Conservation (phyloP, 805 yeast genomes). For the Ogataea chonburiensis region DNA sequence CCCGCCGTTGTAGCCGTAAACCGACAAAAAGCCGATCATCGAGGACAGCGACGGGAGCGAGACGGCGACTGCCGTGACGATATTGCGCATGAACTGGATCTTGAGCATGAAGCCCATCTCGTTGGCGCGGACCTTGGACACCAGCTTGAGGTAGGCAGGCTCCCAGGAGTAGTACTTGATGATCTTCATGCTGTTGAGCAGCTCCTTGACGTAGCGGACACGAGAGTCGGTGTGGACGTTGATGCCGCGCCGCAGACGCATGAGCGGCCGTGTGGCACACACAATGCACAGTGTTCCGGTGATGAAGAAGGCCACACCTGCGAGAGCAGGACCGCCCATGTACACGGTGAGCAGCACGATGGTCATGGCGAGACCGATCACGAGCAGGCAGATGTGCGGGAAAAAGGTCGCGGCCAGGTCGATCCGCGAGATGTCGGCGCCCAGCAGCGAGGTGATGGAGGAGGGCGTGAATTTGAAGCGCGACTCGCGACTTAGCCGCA, state of each 20-base stretch:
- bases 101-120: slow-evolving; percentile 63
- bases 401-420: slow-evolving; percentile 74
- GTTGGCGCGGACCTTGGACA: slow-evolving; percentile 51
- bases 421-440: slow-evolving; percentile 78
- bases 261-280: slow-evolving; percentile 48
- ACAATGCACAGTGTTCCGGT: slow-evolving; percentile 51
- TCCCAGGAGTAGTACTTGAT: slow-evolving; percentile 94
- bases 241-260: slow-evolving; percentile 55
- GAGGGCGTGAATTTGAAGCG: slow-evolving; percentile 63
- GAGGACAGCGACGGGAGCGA: slow-evolving; percentile 72
- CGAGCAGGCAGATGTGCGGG: slow-evolving; percentile 62
- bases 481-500: slow-evolving; percentile 56
- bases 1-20: slow-evolving; percentile 37
- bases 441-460: slow-evolving; percentile 71
- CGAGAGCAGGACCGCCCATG: slow-evolving; percentile 70
- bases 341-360: slow-evolving; percentile 62
- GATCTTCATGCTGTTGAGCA: slow-evolving; percentile 71
- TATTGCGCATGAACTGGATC: slow-evolving; percentile 64
- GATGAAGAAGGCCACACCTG: slow-evolving; percentile 60
- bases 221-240: slow-evolving; percentile 71
- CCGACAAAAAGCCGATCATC: slow-evolving; percentile 50
- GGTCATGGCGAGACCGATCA: slow-evolving; percentile 60
- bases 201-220: slow-evolving; percentile 73
- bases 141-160: slow-evolving; percentile 60
- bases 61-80: slow-evolving; percentile 62